A percentile compares a stretch with the other conserved stretches of the same genome.
phyloP scores from a whole-genome alignment of 2,329 filamentous ascomycete species.

The Fusarium sp. region DNA sequence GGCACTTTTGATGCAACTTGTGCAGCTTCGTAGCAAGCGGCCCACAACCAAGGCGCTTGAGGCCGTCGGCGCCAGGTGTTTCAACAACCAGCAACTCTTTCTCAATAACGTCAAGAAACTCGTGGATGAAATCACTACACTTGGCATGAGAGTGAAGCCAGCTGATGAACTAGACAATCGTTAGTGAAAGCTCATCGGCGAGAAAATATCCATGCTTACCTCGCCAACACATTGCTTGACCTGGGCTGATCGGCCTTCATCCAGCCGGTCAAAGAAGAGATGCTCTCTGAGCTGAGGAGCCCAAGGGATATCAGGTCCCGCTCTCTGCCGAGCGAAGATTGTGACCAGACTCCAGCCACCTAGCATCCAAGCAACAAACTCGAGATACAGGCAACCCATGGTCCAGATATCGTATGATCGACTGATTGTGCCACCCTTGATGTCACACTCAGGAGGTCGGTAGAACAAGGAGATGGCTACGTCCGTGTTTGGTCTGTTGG shows the following conservation, averaged over 20 bases:
- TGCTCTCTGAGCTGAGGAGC: not conserved
- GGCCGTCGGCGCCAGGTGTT: not conserved
- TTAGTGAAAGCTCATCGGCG: not conserved
- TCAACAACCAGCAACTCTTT: not conserved
- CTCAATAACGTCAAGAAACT: conserved; percentile 10
- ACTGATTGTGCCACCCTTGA: not conserved
- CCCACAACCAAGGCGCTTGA: not conserved
- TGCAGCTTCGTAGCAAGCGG: not conserved
- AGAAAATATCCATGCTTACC: not conserved
- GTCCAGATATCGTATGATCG: conserved; percentile 31
- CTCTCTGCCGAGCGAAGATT: not conserved
- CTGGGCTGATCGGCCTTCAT: not conserved
- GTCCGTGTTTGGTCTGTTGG: not conserved
- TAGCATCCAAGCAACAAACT: conserved; percentile 24
- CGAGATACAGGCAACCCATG: conserved; percentile 24
- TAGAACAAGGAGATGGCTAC: conserved; percentile 9
- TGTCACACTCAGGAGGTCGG: conserved; percentile 22
- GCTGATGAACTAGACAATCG: not conserved
- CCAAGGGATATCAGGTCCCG: not conserved
- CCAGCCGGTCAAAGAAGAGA: conserved; percentile 10
- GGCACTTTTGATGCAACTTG: not conserved
- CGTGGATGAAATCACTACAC: conserved; percentile 8
- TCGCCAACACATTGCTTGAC: conserved; percentile 5
- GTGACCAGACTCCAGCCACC: not conserved
- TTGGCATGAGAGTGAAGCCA: not conserved